These are phyloP conservation scores for Wickerhamomyces sp. DNA, from an alignment of 1,139 yeast genomes.

Conservation along the genomic window DNA sequence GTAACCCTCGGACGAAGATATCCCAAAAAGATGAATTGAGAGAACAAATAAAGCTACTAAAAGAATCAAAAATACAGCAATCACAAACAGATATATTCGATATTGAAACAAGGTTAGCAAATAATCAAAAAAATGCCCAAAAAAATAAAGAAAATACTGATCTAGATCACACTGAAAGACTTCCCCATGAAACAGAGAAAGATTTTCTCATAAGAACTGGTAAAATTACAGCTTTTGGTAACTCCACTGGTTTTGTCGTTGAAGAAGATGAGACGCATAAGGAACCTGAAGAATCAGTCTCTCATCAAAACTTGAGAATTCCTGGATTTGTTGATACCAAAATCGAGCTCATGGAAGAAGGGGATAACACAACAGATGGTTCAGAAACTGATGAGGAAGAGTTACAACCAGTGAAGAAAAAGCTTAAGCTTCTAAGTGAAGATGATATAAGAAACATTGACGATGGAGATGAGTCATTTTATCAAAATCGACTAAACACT, in stretches of 20 bases:
- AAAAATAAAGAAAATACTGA: conserved; percentile 13
- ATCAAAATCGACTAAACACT: conserved; percentile 49
- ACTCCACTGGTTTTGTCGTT: conserved; percentile 47
- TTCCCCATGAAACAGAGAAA: conserved; percentile 69
- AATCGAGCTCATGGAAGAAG: conserved; percentile 9
- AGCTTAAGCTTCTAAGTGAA: conserved; percentile 18
- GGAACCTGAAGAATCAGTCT: conserved; percentile 15
- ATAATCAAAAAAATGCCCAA: conserved; percentile 20
- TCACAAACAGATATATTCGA: conserved; percentile 60
- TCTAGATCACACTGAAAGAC: conserved; percentile 26
- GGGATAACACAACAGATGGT: conserved; percentile 16
- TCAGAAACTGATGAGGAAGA: conserved; percentile 21
- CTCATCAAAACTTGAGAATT: conserved; percentile 40
- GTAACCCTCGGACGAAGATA: conserved; percentile 55
- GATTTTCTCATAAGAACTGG: conserved; percentile 88
- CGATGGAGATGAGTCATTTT: conserved; percentile 72
- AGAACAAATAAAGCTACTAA: conserved; percentile 52
- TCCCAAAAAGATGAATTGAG: conserved; percentile 56
- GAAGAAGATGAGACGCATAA: conserved; percentile 26
- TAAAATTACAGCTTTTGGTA: conserved; percentile 90
- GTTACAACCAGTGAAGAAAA: conserved; percentile 14
- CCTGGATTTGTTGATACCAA: conserved; percentile 35
- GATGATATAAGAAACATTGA: conserved; percentile 49
- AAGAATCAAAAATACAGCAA: conserved; percentile 48
- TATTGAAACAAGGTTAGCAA: conserved; percentile 50